Percentiles rank a stretch among this genome's conserved stretches.
Conservation (phyloP, 2,329 filamentous ascomycete genomes). For the Ophiobolus disseminans region DNA sequence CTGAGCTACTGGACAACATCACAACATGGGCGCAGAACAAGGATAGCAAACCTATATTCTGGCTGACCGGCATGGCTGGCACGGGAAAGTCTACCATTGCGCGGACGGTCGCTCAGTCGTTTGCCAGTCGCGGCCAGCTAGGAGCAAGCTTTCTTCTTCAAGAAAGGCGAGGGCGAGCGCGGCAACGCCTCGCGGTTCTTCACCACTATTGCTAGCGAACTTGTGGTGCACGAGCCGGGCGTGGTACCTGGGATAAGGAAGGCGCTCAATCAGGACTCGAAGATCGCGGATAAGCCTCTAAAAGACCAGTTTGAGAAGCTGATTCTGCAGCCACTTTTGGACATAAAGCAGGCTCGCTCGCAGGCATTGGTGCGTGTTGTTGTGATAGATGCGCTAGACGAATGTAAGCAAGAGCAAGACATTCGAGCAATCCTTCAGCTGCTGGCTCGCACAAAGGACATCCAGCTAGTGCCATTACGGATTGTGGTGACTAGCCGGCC, state of each 20-base stretch:
- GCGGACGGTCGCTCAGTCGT: constrained; percentile 28
- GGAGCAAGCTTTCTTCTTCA: too few relatives aligned
- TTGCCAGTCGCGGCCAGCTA: constrained; percentile 3
- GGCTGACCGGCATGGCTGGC: too few relatives aligned
- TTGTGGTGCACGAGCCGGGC: constrained; percentile 12
- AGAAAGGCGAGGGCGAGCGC: constrained; percentile 17
- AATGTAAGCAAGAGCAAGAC: constrained; percentile 34
- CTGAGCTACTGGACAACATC: constrained; percentile 30
- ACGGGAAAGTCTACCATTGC: constrained; percentile 23
- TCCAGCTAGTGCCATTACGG: constrained; percentile 16
- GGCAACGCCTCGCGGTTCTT: constrained; percentile 17
- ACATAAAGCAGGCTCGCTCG: background rate
- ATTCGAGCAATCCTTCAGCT: constrained; percentile 27
- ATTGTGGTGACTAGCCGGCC: constrained; percentile 28
- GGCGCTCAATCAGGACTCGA: constrained; percentile 14
- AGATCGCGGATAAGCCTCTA: constrained; percentile 8
- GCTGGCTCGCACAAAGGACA: constrained; percentile 16
- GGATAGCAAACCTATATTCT: constrained; percentile 35
- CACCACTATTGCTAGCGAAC: constrained; percentile 24
- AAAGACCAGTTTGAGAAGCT: constrained; percentile 14
- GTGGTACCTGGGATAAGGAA: constrained; percentile 17
- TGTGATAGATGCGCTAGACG: constrained; percentile 41
- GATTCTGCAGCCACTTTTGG: constrained; percentile 12
- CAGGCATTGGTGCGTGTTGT: constrained; percentile 3
- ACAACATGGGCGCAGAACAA: constrained; percentile 22